Conservation (phyloP, 2,329 filamentous ascomycete genomes). For the Nothopassalora personata region DNA sequence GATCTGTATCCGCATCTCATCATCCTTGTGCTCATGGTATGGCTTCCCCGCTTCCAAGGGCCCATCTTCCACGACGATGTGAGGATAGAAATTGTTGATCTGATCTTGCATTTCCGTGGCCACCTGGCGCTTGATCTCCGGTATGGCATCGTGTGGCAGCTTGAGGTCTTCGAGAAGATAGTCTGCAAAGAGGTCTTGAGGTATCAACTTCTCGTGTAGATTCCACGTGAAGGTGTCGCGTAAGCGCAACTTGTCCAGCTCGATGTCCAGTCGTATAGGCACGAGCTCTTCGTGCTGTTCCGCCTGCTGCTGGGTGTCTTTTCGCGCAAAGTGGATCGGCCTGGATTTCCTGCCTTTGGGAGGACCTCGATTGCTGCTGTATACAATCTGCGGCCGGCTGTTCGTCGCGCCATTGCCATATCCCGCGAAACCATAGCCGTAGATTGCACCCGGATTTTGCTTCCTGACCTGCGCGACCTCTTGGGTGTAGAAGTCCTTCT, state of each 20-base stretch:
- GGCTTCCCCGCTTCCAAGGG: conserved; percentile 83
- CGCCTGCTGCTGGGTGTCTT: conserved; percentile 77
- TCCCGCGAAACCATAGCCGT: conserved; percentile 72
- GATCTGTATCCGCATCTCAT: conserved; percentile 94
- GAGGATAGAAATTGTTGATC: conserved; percentile 86
- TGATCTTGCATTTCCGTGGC: conserved; percentile 82
- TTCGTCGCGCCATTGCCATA: conserved; percentile 84
- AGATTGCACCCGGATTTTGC: conserved; percentile 54
- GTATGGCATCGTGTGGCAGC: conserved; percentile 63
- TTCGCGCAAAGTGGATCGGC: conserved; percentile 66
- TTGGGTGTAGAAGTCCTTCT: conserved; percentile 62
- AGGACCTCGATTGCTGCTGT: conserved; percentile 70
- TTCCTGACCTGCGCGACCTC: conserved; percentile 58
- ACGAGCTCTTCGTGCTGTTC: conserved; percentile 89
- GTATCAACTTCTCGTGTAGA: conserved; percentile 79
- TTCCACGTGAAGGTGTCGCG: conserved; percentile 99
- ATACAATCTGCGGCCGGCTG: conserved; percentile 59
- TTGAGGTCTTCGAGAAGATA: conserved; percentile 82
- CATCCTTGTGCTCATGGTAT: conserved; percentile 93
- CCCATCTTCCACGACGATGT: conserved; percentile 84
- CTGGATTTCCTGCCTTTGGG: conserved; percentile 72
- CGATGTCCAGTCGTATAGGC: conserved; percentile 84
- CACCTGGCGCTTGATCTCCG: conserved; percentile 51
- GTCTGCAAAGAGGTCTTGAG: conserved; percentile 75
- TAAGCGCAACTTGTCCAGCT: conserved; percentile 90